Percentiles rank a stretch among this genome's conserved stretches.
phyloP scores from a whole-genome alignment of 192 early-diverging fungal species.

The Haplosporangium gracile region DNA sequence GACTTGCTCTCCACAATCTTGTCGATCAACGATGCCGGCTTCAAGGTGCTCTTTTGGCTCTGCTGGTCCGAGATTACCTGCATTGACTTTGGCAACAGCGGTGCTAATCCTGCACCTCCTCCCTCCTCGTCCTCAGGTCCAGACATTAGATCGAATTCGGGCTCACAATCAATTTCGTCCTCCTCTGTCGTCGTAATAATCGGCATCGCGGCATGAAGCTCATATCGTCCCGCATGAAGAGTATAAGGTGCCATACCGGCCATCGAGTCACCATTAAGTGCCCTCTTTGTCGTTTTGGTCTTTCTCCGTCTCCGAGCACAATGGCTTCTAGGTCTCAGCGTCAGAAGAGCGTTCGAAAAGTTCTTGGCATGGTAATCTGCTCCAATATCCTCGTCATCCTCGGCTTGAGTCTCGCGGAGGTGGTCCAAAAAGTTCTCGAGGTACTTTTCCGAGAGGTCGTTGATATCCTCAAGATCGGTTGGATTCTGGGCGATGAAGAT shows the following conservation, averaged over 20 bases:
- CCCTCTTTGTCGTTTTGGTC: slow-evolving; percentile 6
- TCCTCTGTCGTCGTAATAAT: slow-evolving; percentile 37
- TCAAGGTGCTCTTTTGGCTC: background rate
- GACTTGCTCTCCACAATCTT: background rate
- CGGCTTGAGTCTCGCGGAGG: slow-evolving; percentile 23
- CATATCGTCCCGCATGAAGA: slow-evolving; percentile 17
- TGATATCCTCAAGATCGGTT: slow-evolving; percentile 62
- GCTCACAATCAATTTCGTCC: slow-evolving; percentile 51
- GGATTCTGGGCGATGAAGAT: slow-evolving; percentile 72
- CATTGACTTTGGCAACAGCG: background rate
- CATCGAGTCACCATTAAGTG: background rate
- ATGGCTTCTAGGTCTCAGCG: slow-evolving; percentile 9
- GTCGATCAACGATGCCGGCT: background rate
- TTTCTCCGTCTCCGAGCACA: slow-evolving; percentile 15
- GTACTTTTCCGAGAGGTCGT: slow-evolving; percentile 37
- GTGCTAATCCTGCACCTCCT: background rate
- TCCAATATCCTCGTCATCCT: slow-evolving; percentile 26
- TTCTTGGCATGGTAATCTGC: slow-evolving; percentile 48
- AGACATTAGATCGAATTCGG: slow-evolving; percentile 41
- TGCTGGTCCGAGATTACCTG: background rate
- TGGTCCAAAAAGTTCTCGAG: slow-evolving; percentile 41
- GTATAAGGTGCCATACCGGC: slow-evolving; percentile 6
- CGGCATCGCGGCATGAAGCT: slow-evolving; percentile 28
- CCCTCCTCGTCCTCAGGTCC: slow-evolving; percentile 31
- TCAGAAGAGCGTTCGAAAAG: slow-evolving; percentile 37